Conservation (phyloP, 75 land plant species). For the Cunninghamia lanceolata region DNA sequence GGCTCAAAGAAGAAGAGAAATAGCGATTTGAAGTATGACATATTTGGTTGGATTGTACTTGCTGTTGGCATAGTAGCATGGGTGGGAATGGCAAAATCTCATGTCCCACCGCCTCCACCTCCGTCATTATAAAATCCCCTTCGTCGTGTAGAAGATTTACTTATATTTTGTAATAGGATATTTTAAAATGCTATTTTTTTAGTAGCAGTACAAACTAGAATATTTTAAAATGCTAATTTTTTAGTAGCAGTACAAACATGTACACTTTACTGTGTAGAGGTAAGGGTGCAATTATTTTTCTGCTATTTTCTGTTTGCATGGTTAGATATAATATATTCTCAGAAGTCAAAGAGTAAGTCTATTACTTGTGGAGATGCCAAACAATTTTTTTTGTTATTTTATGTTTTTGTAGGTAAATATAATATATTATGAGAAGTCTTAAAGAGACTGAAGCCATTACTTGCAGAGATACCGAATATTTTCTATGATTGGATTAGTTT, state of each 20-base stretch:
- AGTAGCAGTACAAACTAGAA: background rate
- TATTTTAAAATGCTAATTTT: too few species aligned
- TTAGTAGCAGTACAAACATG: background rate
- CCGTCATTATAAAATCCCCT: background rate
- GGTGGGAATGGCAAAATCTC: constrained; percentile 68
- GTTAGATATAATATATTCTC: background rate
- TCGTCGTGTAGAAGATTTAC: background rate
- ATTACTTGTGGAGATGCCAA: background rate
- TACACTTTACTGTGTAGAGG: background rate
- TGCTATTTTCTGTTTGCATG: background rate
- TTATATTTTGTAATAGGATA: background rate
- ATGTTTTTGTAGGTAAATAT: background rate
- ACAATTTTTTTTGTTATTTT: background rate
- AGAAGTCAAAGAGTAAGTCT: background rate
- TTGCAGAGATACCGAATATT: background rate
- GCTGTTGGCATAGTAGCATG: constrained; percentile 72
- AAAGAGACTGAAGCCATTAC: background rate
- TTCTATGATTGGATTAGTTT: background rate
- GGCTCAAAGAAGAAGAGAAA: constrained; percentile 53
- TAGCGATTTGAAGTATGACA: constrained; percentile 68
- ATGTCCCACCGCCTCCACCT: constrained; percentile 56
- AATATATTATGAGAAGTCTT: background rate
- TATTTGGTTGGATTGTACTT: constrained; percentile 73
- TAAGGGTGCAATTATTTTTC: background rate
- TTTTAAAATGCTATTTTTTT: background rate